These are phyloP conservation scores for Coffea canephora DNA, from an alignment of 257 asterid species.

Conservation along the genomic window DNA sequence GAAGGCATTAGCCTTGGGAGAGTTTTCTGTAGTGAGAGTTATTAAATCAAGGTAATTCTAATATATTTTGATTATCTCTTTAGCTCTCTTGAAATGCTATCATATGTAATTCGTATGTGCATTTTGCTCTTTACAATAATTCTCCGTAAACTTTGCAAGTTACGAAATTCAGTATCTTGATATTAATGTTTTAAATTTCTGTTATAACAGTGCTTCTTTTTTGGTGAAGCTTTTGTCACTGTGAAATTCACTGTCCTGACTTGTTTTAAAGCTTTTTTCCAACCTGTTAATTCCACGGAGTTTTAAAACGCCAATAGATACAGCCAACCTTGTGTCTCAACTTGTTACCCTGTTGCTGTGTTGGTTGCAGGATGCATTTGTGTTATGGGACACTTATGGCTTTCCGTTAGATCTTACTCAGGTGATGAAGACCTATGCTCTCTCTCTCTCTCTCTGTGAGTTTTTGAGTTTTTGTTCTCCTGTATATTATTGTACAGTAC, in stretches of 20 bases:
- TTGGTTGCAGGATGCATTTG: slow-evolving; percentile 85
- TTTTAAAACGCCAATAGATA: not conserved
- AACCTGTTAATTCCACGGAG: not conserved
- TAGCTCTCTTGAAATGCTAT: not conserved
- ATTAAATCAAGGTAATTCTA: not conserved
- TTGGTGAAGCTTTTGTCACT: not conserved
- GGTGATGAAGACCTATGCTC: slow-evolving; percentile 36
- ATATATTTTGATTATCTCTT: not conserved
- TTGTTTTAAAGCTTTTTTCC: not conserved
- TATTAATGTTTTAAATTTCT: not conserved
- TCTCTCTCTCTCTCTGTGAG: not conserved
- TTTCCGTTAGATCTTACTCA: slow-evolving; percentile 98
- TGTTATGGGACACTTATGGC: slow-evolving; percentile 95
- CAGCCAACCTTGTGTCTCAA: not conserved
- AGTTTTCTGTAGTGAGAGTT: not conserved
- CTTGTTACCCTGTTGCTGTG: slow-evolving; percentile 22
- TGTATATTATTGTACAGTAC: not conserved
- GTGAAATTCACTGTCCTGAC: no score
- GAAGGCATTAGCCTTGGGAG: not conserved
- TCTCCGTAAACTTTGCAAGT: not conserved
- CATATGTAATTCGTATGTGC: not conserved
- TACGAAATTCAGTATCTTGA: not conserved
- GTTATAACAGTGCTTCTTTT: not conserved
- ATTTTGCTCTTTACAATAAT: no score
- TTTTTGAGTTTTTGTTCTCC: not conserved